Base-by-base conservation (phyloP, 306 rosid genomes). In the Fragaria nilgerrensis region DNA sequence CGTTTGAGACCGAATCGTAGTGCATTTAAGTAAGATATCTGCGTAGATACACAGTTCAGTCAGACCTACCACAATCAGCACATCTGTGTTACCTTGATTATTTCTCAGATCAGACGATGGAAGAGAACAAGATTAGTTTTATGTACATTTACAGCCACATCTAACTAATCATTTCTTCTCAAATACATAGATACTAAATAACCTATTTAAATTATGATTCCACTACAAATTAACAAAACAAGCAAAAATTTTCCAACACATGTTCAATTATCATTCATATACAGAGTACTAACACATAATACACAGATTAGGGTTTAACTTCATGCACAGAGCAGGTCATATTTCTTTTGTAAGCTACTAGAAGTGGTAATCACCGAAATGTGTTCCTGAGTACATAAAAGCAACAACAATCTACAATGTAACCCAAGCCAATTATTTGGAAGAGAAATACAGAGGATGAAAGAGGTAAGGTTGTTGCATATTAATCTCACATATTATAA, bases 1-100 rank as follows among this genome's bases (percentile, higher is more conserved):
- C 99, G 88, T 86, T 95, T 95, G 75, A 95, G 86, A 83, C 91
- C 90, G 79, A 88, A 92, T 52, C 89, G 88, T 74, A 95, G 82
- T 58, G 99, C 99, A 91, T 85, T 95, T 86, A 96, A 85, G 80
- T 92, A 92, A 72, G 99, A 70, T 84, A 95, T 89, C 99, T 95
- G 82, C 86, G 75, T 27, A 74, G 53, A 61, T 82, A 47, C 67
- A 71, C 45, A 29, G 34, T 25, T 52, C 53, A 63, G 75, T 78
- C 71, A 83, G 78, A 78, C 50, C 25, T 58, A 63, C 43, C n/a
- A 73, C 47, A 66, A 15, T 5, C 56, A 78, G 72, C 70, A 50
- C 49, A 25, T 39, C 67, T 47, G 29, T 68, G 8, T 64, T 78
- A 23, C 50, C 19, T 52, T 36, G 39, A 79, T 45, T 47, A n/a